Evolutionary conservation across 805 yeast genomes (phyloP), one percentile per base, ranked within the genome.

Genomic region (Candida ipomoeae): DNA sequence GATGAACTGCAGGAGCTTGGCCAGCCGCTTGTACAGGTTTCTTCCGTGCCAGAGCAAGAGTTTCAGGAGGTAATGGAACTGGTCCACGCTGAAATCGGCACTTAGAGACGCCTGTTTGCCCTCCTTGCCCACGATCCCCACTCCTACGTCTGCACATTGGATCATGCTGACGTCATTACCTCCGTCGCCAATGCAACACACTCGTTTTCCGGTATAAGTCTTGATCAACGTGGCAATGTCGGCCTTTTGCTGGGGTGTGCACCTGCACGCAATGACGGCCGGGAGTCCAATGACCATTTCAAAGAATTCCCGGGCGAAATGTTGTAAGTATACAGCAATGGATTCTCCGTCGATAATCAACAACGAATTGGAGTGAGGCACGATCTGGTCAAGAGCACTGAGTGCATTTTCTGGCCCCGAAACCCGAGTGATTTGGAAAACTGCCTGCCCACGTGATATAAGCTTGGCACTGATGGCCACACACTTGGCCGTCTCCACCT

Each of bases 111-210:
- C 99, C 67, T 94, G 99, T 55, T 85, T 86, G 34, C 99, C 99
- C 66, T 94, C 99, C 67, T 94, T 94, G 35, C 99, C 99, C 18
- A 94, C 99, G 57, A 94, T 94, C 50, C 99, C 99, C 29, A 94
- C 96, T 52, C 99, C 99, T 8, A 94, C 97, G 71, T 95, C 97
- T 0, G 99, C 99, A 57, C 95, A 86, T 69, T 94, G 99, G 57
- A 94, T 94, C 99, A 94, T 94, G 60, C 96, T 87, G 33, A 94
- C 99, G 69, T 94, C 99, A 62, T 94, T 94, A 60, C 99, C 99
- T 61, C 99, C 99, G 68, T 94, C 99, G 50, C 99, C 99, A 58
- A 94, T 95, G 63, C 98, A 94, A 57, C 98, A 92, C 2, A 92
- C 97, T 46, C 99, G 74, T 62, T 88, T 89, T 5, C 89, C 88